Evolutionary conservation across 78 protist genomes (phyloP), one percentile per base, ranked within the genome.

Genomic region (Dictyostelium firmibasis): DNA sequence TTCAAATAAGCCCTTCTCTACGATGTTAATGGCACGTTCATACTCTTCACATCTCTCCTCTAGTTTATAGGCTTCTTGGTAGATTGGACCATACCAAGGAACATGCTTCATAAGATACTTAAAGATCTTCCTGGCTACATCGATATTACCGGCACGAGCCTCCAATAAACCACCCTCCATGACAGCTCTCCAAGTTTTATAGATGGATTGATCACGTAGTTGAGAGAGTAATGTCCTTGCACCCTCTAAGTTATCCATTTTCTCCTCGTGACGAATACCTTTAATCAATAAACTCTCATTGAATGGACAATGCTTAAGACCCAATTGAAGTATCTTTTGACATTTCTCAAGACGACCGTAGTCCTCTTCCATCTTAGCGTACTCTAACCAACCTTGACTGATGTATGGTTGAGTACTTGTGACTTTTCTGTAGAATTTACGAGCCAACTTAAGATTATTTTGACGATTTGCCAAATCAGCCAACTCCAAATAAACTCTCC

Each of bases 101-200:
- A 97, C 99, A 53, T 79, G 60, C n/a, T 64, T 83, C 92, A 98
- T 93, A 20, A 98, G 91, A 69, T 95, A 97, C 83, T 97, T 84
- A 93, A 98, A 97, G 33, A 98, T 85, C 76, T 82, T 86, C 16
- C 98, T 50, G 3, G 99, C 98, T 27, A 70, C 43, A 18, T 72
- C 94, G 27, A 83, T 72, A 27, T 97, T 94, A 29, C 98, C 98
- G 2, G 92, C 86, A 35, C 99, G 78, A 33, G 98, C 98, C 25
- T 98, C 99, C 27, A 98, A 85, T 60, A 98, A 81, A 41, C 98
- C 99, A 60, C 98, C 99, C 27, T 98, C 99, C 70, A 97, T 93
- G 27, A 98, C 70, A 23, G 95, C 92, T 31, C 97, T 91, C 99
- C 99, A 98, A 8, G 97, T 81, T 81, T 97, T 97, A 43, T 92